Conservation (phyloP, 495 filamentous ascomycete genomes). For the Penicillium soppii region DNA sequence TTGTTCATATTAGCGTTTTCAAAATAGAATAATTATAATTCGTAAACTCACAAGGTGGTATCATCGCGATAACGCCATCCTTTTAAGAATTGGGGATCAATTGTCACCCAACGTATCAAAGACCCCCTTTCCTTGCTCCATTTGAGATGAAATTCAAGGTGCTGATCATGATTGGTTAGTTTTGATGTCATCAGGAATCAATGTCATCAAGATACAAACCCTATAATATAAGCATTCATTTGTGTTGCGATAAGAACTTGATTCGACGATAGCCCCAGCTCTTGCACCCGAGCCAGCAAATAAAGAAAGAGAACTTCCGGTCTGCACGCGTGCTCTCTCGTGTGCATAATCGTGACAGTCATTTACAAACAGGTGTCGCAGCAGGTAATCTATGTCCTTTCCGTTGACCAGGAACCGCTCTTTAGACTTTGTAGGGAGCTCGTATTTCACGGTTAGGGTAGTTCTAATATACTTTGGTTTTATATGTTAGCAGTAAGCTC, state of each 20-base stretch:
- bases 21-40: not conserved
- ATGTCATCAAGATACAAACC: constrained; percentile 9
- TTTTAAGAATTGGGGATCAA: constrained; percentile 23
- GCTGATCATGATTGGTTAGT: constrained; percentile 8
- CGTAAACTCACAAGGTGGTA: constrained; percentile 9
- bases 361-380: constrained; percentile 14
- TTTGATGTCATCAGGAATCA: not conserved
- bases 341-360: constrained; percentile 23
- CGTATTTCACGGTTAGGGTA: constrained; percentile 14
- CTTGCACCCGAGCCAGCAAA: constrained; percentile 18
- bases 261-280: constrained; percentile 22
- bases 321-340: constrained; percentile 17
- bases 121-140: constrained; percentile 1
- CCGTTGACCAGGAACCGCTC: constrained; percentile 14
- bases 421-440: constrained; percentile 16
- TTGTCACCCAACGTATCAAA: constrained; percentile 22
- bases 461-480: constrained; percentile 14
- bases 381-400: constrained; percentile 21
- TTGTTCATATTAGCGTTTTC: not conserved
- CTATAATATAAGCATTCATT: constrained; percentile 27
- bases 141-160: constrained; percentile 21
- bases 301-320: constrained; percentile 16
- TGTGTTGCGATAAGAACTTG: constrained; percentile 16
- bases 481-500: constrained; percentile 2
- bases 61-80: constrained; percentile 15